A percentile compares a stretch with the other conserved stretches of the same genome.
phyloP scores from a whole-genome alignment of 1,139 yeast genomes.

The Candida labiduridarum region DNA sequence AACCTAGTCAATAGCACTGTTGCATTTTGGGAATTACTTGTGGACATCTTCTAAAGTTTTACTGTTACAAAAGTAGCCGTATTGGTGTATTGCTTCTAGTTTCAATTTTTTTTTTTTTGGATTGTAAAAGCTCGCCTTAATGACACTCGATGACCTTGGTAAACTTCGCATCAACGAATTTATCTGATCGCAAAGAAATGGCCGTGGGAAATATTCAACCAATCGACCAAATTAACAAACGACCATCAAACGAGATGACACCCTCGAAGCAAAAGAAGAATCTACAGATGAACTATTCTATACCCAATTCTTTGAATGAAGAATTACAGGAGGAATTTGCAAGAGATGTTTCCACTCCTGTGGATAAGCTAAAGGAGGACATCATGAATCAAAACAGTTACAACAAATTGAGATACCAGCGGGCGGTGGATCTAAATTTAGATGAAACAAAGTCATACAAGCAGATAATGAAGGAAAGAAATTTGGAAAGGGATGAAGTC shows the following conservation, averaged over 20 bases:
- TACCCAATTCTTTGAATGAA: slow-evolving; percentile 29
- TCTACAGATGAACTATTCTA: slow-evolving; percentile 34
- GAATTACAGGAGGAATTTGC: slow-evolving; percentile 29
- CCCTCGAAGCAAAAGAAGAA: slow-evolving; percentile 17
- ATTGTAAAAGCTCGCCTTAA: neutral
- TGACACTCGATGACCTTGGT: neutral
- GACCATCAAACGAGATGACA: neutral
- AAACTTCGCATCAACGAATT: neutral
- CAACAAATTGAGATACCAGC: slow-evolving; percentile 24
- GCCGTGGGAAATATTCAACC: neutral
- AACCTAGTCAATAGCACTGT: slow-evolving; percentile 62
- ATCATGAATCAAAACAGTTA: slow-evolving; percentile 22
- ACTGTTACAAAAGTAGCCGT: too few species aligned
- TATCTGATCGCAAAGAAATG: neutral
- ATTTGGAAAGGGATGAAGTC: slow-evolving; percentile 33
- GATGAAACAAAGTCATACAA: slow-evolving; percentile 30
- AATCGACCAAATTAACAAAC: neutral
- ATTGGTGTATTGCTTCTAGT: too few species aligned
- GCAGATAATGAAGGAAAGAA: slow-evolving; percentile 40
- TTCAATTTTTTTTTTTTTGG: neutral
- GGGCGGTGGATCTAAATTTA: slow-evolving; percentile 27
- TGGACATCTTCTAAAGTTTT: neutral
- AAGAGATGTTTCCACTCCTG: slow-evolving; percentile 22
- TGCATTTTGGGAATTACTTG: slow-evolving; percentile 44
- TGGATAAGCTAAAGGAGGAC: slow-evolving; percentile 22